Evolutionary conservation across 352 stramenopile species (phyloP).

Genomic region (Pythium monospermum): DNA sequence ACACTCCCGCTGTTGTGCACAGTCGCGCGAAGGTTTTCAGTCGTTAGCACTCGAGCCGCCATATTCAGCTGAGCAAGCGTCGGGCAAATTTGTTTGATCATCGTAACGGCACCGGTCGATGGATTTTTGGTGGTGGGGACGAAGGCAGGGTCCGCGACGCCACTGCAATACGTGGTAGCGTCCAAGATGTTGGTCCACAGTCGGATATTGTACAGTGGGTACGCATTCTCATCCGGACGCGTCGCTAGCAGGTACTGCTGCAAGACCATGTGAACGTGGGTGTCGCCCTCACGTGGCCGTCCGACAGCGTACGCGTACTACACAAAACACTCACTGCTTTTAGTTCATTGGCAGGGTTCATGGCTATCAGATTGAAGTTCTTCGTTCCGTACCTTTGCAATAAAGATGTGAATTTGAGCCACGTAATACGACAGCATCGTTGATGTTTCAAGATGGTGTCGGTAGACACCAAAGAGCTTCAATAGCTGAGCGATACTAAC

Average conservation of each 20-base stretch:
- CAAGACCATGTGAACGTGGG: constrained; percentile 51
- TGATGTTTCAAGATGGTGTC: constrained; percentile 37
- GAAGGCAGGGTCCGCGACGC: constrained; percentile 19
- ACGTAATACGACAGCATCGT: constrained; percentile 48
- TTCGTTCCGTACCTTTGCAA: constrained; percentile 66
- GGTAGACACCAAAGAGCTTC: constrained; percentile 49
- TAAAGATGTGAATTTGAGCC: constrained; percentile 47
- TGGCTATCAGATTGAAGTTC: too few relatives aligned
- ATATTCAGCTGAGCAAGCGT: constrained; percentile 47
- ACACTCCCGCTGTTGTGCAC: constrained; percentile 43
- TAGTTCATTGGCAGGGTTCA: too few relatives aligned
- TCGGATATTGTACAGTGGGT: constrained; percentile 43
- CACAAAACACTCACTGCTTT: too few relatives aligned
- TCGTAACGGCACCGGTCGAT: background rate
- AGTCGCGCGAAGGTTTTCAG: constrained; percentile 34
- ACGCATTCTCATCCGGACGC: constrained; percentile 21
- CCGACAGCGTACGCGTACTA: constrained; percentile 63
- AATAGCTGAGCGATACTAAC: constrained; percentile 49
- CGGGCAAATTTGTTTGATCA: constrained; percentile 45
- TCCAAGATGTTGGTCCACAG: constrained; percentile 62
- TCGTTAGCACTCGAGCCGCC: constrained; percentile 36
- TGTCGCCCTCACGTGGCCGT: constrained; percentile 37
- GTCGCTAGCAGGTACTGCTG: constrained; percentile 41
- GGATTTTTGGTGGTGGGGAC: background rate
- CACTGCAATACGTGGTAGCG: constrained; percentile 42